Conservation (phyloP, 2,329 filamentous ascomycete species). For the Fusarium nurragi region DNA sequence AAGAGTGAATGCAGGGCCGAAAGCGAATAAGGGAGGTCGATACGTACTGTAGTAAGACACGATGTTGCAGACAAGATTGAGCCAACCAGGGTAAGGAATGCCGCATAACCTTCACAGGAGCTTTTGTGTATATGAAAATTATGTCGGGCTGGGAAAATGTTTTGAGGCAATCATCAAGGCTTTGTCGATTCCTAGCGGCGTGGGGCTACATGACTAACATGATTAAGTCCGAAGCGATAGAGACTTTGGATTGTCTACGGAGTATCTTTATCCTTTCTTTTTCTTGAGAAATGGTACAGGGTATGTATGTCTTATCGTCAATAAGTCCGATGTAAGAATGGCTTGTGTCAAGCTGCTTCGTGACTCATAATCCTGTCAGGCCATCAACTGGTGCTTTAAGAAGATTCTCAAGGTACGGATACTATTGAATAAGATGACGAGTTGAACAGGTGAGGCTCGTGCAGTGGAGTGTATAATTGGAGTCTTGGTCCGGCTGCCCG, state of each 20-base stretch:
- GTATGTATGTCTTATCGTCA: not conserved
- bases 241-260: not conserved
- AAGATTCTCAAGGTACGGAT: too few relatives aligned
- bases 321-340: too few relatives aligned
- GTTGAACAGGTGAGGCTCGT: too few relatives aligned
- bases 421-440: too few relatives aligned
- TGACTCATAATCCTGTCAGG: too few relatives aligned
- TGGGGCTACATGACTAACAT: slow-evolving; percentile 19
- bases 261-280: not conserved
- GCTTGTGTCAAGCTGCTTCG: too few relatives aligned
- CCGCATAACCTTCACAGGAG: slow-evolving; percentile 10
- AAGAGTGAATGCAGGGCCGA: slow-evolving; percentile 5
- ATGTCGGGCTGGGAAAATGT: not conserved
- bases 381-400: too few relatives aligned
- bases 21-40: not conserved
- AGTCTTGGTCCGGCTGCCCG: too few relatives aligned
- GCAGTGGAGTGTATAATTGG: too few relatives aligned
- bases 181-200: slow-evolving; percentile 19
- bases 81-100: not conserved
- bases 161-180: slow-evolving; percentile 7
- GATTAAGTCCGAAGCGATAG: not conserved
- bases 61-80: not conserved
- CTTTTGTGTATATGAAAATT: not conserved
- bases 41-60: slow-evolving; percentile 19
- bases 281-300: not conserved